phyloP scores from a whole-genome alignment of 2,329 filamentous ascomycete species.

The Periconia sp. region DNA sequence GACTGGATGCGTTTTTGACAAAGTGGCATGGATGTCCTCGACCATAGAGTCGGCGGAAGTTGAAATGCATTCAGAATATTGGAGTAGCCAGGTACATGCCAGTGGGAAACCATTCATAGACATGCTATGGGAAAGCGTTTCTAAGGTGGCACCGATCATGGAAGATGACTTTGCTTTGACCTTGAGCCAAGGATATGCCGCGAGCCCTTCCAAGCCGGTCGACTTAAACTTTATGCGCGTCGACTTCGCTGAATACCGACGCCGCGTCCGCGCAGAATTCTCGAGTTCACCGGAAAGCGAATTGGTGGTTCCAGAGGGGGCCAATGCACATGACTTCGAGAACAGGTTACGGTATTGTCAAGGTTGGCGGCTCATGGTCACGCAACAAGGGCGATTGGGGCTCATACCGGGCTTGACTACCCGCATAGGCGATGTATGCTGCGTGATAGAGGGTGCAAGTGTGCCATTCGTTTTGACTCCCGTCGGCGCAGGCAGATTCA shows the following conservation, averaged over 20 bases:
- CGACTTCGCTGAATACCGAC: neutral
- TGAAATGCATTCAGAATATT: neutral
- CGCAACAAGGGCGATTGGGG: conserved; percentile 2
- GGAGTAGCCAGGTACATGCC: neutral
- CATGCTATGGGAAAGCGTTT: neutral
- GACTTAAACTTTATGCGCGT: neutral
- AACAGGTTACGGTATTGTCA: neutral
- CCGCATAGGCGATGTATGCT: conserved; percentile 1
- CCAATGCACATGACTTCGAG: no score
- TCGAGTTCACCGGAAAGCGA: no score
- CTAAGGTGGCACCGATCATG: neutral
- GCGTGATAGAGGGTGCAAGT: conserved; percentile 5
- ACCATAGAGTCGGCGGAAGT: neutral
- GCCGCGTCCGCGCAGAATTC: neutral
- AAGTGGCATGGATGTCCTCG: neutral
- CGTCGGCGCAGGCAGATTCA: neutral
- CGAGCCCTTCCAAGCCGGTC: neutral
- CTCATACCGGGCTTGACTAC: conserved; percentile 1
- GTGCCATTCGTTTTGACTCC: conserved; percentile 5
- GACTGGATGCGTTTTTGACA: neutral
- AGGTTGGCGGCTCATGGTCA: neutral
- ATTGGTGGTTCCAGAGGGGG: no score
- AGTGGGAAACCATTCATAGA: neutral
- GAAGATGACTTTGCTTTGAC: conserved; percentile 1
- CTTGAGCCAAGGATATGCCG: neutral